phyloP scores from a whole-genome alignment of 257 asterid species.

The Solanum appendiculatum region DNA sequence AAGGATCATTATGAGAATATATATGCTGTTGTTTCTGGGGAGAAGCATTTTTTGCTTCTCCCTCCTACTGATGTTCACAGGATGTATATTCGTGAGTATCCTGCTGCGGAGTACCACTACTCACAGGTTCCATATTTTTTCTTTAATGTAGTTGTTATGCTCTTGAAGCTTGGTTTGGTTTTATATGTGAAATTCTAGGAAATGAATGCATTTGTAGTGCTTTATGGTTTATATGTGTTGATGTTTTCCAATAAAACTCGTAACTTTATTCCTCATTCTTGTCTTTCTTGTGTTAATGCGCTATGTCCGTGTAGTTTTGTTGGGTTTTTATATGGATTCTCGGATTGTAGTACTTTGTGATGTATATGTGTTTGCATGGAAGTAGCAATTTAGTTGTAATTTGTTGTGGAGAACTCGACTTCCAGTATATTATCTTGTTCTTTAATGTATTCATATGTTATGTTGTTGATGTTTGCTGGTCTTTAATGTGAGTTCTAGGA shows the following conservation, averaged over 20 bases:
- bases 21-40: constrained; percentile 73
- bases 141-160: neutral
- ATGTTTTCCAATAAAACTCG: neutral
- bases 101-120: constrained; percentile 51
- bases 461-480: neutral
- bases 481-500: neutral
- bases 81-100: constrained; percentile 68
- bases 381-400: neutral
- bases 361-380: neutral
- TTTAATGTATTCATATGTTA: neutral
- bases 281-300: neutral
- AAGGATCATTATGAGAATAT: constrained; percentile 92
- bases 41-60: constrained; percentile 63
- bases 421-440: neutral
- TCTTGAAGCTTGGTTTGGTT: neutral
- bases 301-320: neutral
- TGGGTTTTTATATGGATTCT: neutral
- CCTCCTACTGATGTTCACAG: constrained; percentile 92
- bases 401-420: neutral
- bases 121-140: constrained; percentile 32
- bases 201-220: neutral
- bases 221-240: neutral
- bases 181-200: neutral
- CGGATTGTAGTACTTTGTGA: neutral
- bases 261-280: neutral